These are phyloP conservation scores for Xylaria polymorpha DNA, from an alignment of 2,329 filamentous ascomycete genomes.

Conservation along the genomic window DNA sequence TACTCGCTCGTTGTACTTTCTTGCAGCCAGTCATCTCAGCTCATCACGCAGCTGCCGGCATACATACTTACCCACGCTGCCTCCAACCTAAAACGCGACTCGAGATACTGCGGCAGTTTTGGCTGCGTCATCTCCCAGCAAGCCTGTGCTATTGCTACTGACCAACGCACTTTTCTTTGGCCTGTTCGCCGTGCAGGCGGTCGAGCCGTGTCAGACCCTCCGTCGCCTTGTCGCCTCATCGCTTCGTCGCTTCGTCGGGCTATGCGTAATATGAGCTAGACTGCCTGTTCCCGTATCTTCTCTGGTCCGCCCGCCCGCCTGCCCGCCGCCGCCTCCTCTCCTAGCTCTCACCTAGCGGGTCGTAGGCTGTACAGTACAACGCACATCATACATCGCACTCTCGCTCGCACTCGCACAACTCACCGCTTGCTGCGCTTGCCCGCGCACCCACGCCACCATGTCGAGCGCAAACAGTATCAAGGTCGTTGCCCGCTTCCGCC, in stretches of 20 bases:
- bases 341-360: neutral
- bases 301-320: conserved; percentile 15
- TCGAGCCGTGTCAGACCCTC: conserved; percentile 41
- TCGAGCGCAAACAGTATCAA: conserved; percentile 74
- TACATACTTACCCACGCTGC: conserved; percentile 24
- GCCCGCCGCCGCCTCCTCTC: neutral
- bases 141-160: conserved; percentile 24
- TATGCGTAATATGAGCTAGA: conserved; percentile 49
- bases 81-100: conserved; percentile 35
- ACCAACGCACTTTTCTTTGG: conserved; percentile 39
- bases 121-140: conserved; percentile 16
- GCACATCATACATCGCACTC: neutral
- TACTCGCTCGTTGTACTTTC: neutral
- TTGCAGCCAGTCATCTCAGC: conserved; percentile 25
- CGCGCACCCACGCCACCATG: conserved; percentile 53
- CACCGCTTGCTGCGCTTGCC: conserved; percentile 45
- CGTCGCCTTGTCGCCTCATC: neutral
- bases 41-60: conserved; percentile 20
- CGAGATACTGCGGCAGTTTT: conserved; percentile 23
- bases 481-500: conserved; percentile 98
- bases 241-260: conserved; percentile 15
- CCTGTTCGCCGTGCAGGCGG: conserved; percentile 49
- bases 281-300: conserved; percentile 29
- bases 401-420: conserved; percentile 9
- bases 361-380: neutral